Evolutionary conservation across 352 stramenopile genomes (phyloP), one percentile per base, ranked within the genome.

Genomic region (Pythium myriotylum): DNA sequence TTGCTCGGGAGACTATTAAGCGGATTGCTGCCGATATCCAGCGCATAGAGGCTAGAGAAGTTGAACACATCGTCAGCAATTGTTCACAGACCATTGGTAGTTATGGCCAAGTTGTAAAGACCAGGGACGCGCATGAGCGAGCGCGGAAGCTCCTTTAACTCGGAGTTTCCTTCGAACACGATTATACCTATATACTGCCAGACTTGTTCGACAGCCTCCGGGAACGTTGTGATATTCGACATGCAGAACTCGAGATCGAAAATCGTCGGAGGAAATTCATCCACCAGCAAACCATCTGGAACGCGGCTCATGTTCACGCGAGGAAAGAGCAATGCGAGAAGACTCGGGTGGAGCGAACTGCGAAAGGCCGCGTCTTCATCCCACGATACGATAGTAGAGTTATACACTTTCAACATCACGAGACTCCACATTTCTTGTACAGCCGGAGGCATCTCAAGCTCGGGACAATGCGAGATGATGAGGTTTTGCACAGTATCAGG

Each of bases 311-410:
- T 59, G 39, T 65, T 58, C 12, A 65, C 49, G 4, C 33, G 27
- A 6, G 41, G n/a, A 22, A 65, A 37, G 39, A 41, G 49, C 19
- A 65, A 1, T 3, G 29, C 14, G 2, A 40, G 19, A 1, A 65
- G 49, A 12, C 13, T 12, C 26, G 58, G 58, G 32, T 65, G 48
- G 0, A n/a, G 17, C 10, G 37, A 10, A 1, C 32, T 16, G 7
- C 17, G 23, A 3, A 67, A 19, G 2, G 50, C 59, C 2, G 59
- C 59, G 3, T 35, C 5, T 1, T 29, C 35, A 10, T 32, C 50
- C 64, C 64, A 72, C 5, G 3, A 0, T 3, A 32, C n/a, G 22
- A 72, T 57, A 3, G 64, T 72, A 45, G 57, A 42, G 42, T 72
- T 72, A 52, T 55, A 72, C 23, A 72, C 41, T 27, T 68, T 55